These are phyloP conservation scores for Fallopia convolvulus DNA, from an alignment of 148 eudicot species.

Conservation along the genomic window DNA sequence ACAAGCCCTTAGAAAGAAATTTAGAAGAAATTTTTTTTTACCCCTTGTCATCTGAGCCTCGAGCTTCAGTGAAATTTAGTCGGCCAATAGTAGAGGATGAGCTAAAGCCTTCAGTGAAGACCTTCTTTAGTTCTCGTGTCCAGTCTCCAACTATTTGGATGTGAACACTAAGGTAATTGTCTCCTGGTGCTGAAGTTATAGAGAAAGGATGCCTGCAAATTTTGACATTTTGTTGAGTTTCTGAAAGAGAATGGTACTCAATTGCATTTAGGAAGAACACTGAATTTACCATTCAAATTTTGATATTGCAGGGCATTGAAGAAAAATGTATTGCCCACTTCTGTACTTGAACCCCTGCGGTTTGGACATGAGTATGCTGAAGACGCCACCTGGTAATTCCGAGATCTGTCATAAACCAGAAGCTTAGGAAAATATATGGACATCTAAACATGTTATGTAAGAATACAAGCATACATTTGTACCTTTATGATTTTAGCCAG, in stretches of 20 bases:
- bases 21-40: slow-evolving; percentile 17
- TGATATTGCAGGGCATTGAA: slow-evolving; percentile 84
- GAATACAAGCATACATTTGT: background rate
- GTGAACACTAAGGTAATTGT: slow-evolving; percentile 78
- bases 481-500: slow-evolving; percentile 80
- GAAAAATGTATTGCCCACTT: slow-evolving; percentile 88
- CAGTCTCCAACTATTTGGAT: slow-evolving; percentile 85
- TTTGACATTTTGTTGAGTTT: background rate
- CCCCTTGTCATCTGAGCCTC: slow-evolving; percentile 49
- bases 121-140: slow-evolving; percentile 74
- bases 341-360: slow-evolving; percentile 83
- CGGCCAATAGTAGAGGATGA: slow-evolving; percentile 63
- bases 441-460: background rate
- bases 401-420: slow-evolving; percentile 38
- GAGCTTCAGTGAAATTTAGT: slow-evolving; percentile 47
- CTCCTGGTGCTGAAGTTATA: slow-evolving; percentile 94
- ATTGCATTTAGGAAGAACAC: background rate
- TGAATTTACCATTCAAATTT: slow-evolving; percentile 72
- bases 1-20: background rate
- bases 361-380: slow-evolving; percentile 65
- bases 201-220: slow-evolving; percentile 93
- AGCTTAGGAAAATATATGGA: background rate
- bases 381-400: slow-evolving; percentile 79
- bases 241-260: background rate
- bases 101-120: slow-evolving; percentile 49